Evolutionary conservation across 1,284 basidiomycete genomes (phyloP).

Genomic region (Austroboletus novae-zelandiae): DNA sequence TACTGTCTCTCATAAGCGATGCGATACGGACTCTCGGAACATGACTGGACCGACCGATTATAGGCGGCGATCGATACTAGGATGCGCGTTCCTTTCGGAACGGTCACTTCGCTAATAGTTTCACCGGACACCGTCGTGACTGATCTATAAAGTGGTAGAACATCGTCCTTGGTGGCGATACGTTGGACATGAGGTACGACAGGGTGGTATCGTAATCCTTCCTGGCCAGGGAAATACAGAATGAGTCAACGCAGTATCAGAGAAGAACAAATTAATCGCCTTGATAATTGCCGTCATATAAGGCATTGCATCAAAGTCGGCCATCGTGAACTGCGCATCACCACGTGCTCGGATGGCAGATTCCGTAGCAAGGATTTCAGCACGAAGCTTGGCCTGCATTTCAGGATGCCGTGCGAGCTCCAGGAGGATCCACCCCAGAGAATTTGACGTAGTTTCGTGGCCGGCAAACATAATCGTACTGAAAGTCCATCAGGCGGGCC

Average conservation of each 20-base stretch:
- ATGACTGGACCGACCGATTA: slow-evolving; percentile 30
- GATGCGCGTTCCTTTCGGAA: slow-evolving; percentile 36
- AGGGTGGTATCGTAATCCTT: slow-evolving; percentile 40
- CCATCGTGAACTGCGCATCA: slow-evolving; percentile 38
- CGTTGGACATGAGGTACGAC: slow-evolving; percentile 34
- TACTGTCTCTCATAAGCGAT: slow-evolving; percentile 23
- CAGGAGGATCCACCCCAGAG: slow-evolving; percentile 40
- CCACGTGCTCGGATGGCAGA: slow-evolving; percentile 38
- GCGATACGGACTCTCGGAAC: background rate
- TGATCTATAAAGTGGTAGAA: slow-evolving; percentile 44
- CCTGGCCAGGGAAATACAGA: slow-evolving; percentile 22
- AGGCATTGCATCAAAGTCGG: slow-evolving; percentile 52
- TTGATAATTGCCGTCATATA: slow-evolving; percentile 52
- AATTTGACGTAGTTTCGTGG: slow-evolving; percentile 52
- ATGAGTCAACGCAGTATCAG: background rate
- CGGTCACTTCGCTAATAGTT: slow-evolving; percentile 33
- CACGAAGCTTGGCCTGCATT: slow-evolving; percentile 39
- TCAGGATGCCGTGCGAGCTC: slow-evolving; percentile 41
- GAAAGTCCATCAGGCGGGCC: background rate
- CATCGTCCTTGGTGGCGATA: slow-evolving; percentile 39
- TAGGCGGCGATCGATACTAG: slow-evolving; percentile 37
- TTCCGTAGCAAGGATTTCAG: slow-evolving; percentile 39
- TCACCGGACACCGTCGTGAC: slow-evolving; percentile 36
- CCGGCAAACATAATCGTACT: slow-evolving; percentile 45
- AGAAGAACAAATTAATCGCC: slow-evolving; percentile 26